Base-by-base conservation (phyloP, 1,284 basidiomycete genomes). In the Vanrija pseudolonga region DNA sequence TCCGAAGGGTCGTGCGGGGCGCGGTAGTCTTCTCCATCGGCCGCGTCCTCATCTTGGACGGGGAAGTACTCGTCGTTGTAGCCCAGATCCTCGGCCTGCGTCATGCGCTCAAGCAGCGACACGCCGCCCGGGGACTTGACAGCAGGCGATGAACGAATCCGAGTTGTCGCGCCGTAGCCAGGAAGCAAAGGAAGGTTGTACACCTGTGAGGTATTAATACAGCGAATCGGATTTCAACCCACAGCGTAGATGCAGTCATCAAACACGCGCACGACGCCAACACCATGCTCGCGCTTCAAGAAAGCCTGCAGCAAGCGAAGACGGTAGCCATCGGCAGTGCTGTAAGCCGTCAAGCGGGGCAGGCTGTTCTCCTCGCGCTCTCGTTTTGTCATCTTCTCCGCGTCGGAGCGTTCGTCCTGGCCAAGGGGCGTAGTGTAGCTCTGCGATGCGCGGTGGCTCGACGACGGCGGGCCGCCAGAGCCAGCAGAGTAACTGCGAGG, bases 221-320 rank as follows among this genome's bases (percentile, higher is more conserved):
- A 41, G 15, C 9, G n/a, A 22, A 37, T 14, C n/a, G 9, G 19
- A 5, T 14, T 18, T 8, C 7, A 8, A 83, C 88, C 76, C 60
- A 93, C 90, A 47, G 86, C 89, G 76, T 94, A 97, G 60, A 92
- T 78, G 3, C 92, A 93, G 74, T 97, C 93, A 70, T 97, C 93
- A 67, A 90, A 97, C 2, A 92, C 83, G 53, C 93, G 81, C 5
- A 77, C 73, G 0, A 93, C 91, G 1, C 83, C 81, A 11, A 95
- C 91, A 50, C 93, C 94, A 70, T 97, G 94, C 70, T 97, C 94
- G 50, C 93, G 80, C 73, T 93, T 93, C 69, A 96, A 72, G 67
- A 94, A 96, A 6, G 86, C 85, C 7, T 75, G 72, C 19, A 93
- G 76, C 1, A 88, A 76, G 71, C 90, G 91, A 82, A 89, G 86